phyloP scores from a whole-genome alignment of 2,329 filamentous ascomycete genomes.

The Alternaria metachromatica region DNA sequence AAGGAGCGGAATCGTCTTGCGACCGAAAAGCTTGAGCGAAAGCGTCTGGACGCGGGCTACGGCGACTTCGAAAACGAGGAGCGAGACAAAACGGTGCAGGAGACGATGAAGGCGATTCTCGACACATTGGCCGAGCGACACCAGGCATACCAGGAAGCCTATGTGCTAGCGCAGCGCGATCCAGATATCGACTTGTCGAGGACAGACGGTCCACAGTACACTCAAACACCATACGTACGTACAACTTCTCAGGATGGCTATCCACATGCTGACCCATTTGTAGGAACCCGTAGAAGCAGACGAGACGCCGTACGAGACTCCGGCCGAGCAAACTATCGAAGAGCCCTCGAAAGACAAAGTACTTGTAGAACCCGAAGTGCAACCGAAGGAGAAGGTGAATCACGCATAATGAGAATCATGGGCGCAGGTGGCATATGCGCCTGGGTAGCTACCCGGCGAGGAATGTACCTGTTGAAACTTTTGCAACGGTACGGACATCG shows the following conservation, averaged over 20 bases:
- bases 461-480: neutral
- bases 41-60: conserved; percentile 72
- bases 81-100: conserved; percentile 72
- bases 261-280: conserved; percentile 8
- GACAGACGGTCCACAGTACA: conserved; percentile 35
- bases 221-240: conserved; percentile 34
- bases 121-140: conserved; percentile 85
- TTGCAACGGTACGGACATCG: neutral
- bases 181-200: conserved; percentile 35
- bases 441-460: neutral
- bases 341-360: conserved; percentile 5
- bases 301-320: conserved; percentile 7
- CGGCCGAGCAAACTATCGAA: neutral
- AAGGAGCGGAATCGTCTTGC: conserved; percentile 88
- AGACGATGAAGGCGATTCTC: conserved; percentile 83
- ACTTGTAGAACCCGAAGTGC: conserved; percentile 3
- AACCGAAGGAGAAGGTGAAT: conserved; percentile 22
- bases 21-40: conserved; percentile 76
- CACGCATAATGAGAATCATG: conserved; percentile 9
- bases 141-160: conserved; percentile 84
- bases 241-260: too few species aligned
- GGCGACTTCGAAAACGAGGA: conserved; percentile 71
- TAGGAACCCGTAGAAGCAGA: conserved; percentile 32
- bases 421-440: neutral
- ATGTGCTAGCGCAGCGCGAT: conserved; percentile 65